Evolutionary conservation across 176 grass and related monocot genomes (phyloP).

Genomic region (Poa annua): DNA sequence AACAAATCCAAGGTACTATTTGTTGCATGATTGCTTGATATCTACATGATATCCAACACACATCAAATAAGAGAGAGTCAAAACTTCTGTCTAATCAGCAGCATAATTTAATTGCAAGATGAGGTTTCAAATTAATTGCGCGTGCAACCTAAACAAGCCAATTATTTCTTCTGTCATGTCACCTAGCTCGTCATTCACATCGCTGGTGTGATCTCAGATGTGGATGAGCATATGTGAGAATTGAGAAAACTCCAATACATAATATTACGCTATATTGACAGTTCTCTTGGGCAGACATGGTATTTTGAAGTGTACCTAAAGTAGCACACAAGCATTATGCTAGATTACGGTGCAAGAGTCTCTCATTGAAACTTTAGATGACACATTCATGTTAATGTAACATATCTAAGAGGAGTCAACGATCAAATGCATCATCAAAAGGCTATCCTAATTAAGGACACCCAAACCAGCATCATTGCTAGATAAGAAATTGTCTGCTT

Average conservation of each 20-base stretch:
- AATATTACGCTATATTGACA: constrained; percentile 26
- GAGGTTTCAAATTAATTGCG: constrained; percentile 14
- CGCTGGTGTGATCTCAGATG: constrained; percentile 27
- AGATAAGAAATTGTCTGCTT: constrained; percentile 34
- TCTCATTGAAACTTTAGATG: constrained; percentile 8
- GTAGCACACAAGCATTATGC: constrained; percentile 48
- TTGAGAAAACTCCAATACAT: background rate
- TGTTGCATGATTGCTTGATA: constrained; percentile 52
- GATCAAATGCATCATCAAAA: constrained; percentile 27
- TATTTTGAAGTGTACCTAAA: constrained; percentile 41
- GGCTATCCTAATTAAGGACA: constrained; percentile 31
- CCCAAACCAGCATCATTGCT: constrained; percentile 34
- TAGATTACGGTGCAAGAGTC: constrained; percentile 24
- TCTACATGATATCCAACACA: constrained; percentile 29
- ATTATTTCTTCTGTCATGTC: constrained; percentile 26
- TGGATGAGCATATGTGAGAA: constrained; percentile 1
- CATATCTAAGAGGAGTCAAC: constrained; percentile 38
- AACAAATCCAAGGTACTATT: constrained; percentile 38
- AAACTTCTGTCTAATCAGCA: constrained; percentile 40
- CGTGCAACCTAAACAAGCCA: constrained; percentile 35
- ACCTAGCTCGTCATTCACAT: constrained; percentile 37
- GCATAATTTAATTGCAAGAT: constrained; percentile 29
- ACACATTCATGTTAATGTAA: constrained; percentile 19
- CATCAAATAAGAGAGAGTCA: constrained; percentile 48
- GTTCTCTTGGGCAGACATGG: constrained; percentile 31